Evolutionary conservation across 768 basidiomycete species (phyloP).

Genomic region (Kwoniella heveanensis): DNA sequence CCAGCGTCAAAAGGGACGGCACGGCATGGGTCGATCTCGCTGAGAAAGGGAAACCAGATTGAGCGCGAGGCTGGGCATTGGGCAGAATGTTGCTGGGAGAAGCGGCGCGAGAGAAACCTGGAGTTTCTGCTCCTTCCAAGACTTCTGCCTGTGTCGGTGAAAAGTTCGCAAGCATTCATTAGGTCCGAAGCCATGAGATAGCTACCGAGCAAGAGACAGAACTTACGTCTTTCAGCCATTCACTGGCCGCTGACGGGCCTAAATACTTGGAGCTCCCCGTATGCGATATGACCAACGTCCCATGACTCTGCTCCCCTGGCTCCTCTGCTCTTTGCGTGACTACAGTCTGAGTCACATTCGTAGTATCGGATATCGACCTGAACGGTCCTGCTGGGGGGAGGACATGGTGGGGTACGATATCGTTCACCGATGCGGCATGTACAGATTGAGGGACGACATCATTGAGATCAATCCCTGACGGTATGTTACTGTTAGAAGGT

Average conservation of each 20-base stretch:
- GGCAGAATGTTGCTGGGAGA: conserved; percentile 1
- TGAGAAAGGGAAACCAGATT: conserved; percentile 12
- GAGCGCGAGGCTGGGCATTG: no score
- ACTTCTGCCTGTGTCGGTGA: conserved; percentile 18
- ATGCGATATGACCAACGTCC: conserved; percentile 28
- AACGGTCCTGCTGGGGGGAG: background rate
- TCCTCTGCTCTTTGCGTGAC: background rate
- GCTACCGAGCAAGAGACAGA: background rate
- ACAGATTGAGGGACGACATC: no score
- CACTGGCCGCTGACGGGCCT: conserved; percentile 32
- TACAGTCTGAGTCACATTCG: background rate
- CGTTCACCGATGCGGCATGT: no score
- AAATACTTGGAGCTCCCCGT: conserved; percentile 30
- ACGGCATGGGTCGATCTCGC: background rate
- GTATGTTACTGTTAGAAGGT: no score
- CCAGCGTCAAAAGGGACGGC: background rate
- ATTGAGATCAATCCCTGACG: no score
- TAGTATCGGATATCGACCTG: background rate
- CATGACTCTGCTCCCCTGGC: conserved; percentile 24
- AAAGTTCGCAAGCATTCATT: no score
- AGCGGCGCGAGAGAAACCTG: conserved; percentile 3
- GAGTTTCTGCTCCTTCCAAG: conserved; percentile 5
- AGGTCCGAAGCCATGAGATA: no score
- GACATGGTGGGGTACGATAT: background rate
- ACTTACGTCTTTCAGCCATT: conserved; percentile 38